Evolutionary conservation across 345 rosid species (phyloP).

Genomic region (Draba incana): DNA sequence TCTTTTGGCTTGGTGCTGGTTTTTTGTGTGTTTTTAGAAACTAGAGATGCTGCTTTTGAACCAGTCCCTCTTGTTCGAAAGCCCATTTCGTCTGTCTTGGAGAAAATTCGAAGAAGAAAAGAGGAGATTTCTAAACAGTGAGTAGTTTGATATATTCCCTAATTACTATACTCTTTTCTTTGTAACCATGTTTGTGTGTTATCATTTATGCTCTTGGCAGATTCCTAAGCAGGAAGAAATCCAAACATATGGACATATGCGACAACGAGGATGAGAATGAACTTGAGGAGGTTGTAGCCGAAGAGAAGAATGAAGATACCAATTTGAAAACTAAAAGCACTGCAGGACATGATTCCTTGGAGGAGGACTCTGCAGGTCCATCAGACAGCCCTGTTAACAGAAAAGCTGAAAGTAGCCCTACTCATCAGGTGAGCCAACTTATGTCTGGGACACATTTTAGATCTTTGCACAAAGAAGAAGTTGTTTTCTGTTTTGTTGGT

Average conservation of each 20-base stretch:
- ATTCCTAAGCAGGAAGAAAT: constrained; percentile 41
- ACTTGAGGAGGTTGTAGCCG: constrained; percentile 31
- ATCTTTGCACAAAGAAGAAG: constrained; percentile 5
- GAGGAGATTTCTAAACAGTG: constrained; percentile 74
- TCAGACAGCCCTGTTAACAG: constrained; percentile 37
- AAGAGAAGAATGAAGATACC: constrained; percentile 33
- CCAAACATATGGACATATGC: constrained; percentile 29
- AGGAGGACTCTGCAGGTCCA: constrained; percentile 39
- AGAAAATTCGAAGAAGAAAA: constrained; percentile 82
- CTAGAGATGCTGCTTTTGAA: constrained; percentile 74
- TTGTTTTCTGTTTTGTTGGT: constrained; percentile 17
- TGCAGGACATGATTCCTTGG: constrained; percentile 23
- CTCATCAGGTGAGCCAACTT: constrained; percentile 37
- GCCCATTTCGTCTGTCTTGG: constrained; percentile 79
- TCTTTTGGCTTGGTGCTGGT: constrained; percentile 2
- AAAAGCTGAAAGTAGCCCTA: constrained; percentile 36
- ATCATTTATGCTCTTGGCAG: constrained; percentile 40
- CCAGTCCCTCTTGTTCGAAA: constrained; percentile 66
- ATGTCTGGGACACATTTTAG: neutral
- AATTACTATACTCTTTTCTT: neutral
- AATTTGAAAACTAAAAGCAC: constrained; percentile 27
- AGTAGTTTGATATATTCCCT: constrained; percentile 41
- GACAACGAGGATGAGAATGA: constrained; percentile 44
- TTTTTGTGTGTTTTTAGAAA: constrained; percentile 49
- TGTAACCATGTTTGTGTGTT: constrained; percentile 10